A percentile compares a stretch with the other conserved stretches of the same genome.
Evolutionary conservation across 192 early-diverging fungal genomes (phyloP).

Genomic region (Gamsiella multidivaricata): DNA sequence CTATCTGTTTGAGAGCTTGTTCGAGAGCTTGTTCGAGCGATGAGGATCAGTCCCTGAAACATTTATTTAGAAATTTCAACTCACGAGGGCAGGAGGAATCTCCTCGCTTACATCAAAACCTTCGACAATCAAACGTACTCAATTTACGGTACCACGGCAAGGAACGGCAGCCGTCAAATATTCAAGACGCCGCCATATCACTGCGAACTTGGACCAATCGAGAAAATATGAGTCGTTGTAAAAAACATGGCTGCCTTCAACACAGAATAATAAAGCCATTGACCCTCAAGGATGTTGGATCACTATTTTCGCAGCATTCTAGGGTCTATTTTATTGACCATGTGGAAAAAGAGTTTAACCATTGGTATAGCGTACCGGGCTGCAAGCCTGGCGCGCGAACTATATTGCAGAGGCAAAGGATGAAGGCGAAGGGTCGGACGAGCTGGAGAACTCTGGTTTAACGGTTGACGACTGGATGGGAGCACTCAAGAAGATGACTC

Average conservation of each 20-base stretch:
- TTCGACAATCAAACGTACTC: neutral
- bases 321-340: no score
- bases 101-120: neutral
- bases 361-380: no score
- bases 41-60: neutral
- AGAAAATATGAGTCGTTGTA: slow-evolving; percentile 6
- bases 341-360: no score
- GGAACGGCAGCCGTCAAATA: slow-evolving; percentile 3
- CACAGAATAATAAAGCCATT: neutral
- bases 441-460: no score
- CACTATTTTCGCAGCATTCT: neutral
- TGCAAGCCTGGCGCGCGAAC: no score
- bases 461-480: no score
- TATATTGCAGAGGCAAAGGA: no score
- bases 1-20: neutral
- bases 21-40: neutral
- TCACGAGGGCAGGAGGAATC: neutral
- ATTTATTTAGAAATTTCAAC: slow-evolving; percentile 9
- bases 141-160: neutral
- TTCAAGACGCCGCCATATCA: slow-evolving; percentile 10
- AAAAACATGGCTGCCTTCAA: neutral
- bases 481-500: no score
- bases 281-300: neutral
- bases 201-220: slow-evolving; percentile 2
- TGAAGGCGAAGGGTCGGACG: no score